Evolutionary conservation across 2,329 filamentous ascomycete species (phyloP).

Genomic region (Penicillium sp.): DNA sequence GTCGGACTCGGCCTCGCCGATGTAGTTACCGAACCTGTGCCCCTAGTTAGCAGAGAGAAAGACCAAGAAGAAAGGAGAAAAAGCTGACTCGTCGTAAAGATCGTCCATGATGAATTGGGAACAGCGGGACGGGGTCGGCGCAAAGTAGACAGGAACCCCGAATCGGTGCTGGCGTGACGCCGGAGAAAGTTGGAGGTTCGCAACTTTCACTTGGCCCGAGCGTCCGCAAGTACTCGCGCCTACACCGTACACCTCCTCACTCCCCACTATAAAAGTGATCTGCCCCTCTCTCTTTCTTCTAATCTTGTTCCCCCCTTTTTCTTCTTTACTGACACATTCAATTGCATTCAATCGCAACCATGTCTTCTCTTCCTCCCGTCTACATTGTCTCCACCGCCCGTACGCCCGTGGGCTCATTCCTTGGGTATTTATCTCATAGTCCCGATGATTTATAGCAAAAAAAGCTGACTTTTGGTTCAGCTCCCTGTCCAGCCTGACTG

Average conservation of each 20-base stretch:
- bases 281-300: not conserved
- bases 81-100: slow-evolving; percentile 83
- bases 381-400: slow-evolving; percentile 93
- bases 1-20: slow-evolving; percentile 89
- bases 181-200: slow-evolving; percentile 18
- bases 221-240: slow-evolving; percentile 21
- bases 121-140: not conserved
- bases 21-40: slow-evolving; percentile 91
- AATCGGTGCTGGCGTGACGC: slow-evolving; percentile 20
- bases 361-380: slow-evolving; percentile 80
- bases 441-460: slow-evolving; percentile 13
- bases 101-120: slow-evolving; percentile 70
- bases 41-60: slow-evolving; percentile 14
- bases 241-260: slow-evolving; percentile 30
- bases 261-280: slow-evolving; percentile 3
- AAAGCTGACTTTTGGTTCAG: slow-evolving; percentile 46
- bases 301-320: not conserved
- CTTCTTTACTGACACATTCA: not conserved
- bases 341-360: slow-evolving; percentile 44
- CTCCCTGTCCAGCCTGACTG: slow-evolving; percentile 82
- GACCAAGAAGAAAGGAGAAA: not conserved
- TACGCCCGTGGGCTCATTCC: slow-evolving; percentile 90
- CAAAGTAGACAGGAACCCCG: slow-evolving; percentile 11
- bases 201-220: slow-evolving; percentile 26
- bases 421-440: slow-evolving; percentile 62